Base-by-base conservation (phyloP, 2,329 filamentous ascomycete genomes). In the Botrytis porri region DNA sequence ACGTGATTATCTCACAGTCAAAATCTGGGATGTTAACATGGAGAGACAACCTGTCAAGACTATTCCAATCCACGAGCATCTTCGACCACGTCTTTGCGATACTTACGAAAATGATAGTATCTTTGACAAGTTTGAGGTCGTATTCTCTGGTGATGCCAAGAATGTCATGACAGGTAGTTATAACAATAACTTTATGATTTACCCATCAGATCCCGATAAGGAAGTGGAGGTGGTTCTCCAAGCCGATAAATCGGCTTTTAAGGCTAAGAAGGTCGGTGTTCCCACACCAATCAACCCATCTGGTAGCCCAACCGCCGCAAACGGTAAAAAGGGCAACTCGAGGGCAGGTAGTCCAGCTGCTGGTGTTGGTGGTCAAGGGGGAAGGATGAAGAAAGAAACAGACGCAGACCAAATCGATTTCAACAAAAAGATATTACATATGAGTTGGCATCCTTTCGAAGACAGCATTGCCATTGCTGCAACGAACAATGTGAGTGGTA, bases 111-210 rank as follows among this genome's bases (percentile, higher is more conserved):
- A 99, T 80, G 96, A 99, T 81, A 97, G 94, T 83, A 99, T 99
- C 81, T 99, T 99, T 81, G 96, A 99, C 88, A 99, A 99, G 83
- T 99, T 99, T 77, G 96, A 99, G 84, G 96, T 99, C 60, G 95
- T 98, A 70, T 99, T 99, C 85, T 98, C 95, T 2, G 96, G 96
- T 37, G 95, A 98, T 83, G 94, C 94, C 57, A 97, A 97, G 87
- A 98, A 99, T 79, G 96, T 98, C 77, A 99, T 99, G 96, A 99
- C 96, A 9, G 96, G 96, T 79, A 98, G 94, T 82, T 99, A 99
- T 87, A 99, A 99, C 88, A 99, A 99, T 86, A 99, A 99, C 85
- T 98, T 99, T 87, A 99, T 99, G 96, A 99, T 99, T 81, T 99
- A 98, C 83, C 96, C 96, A 7, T 96, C 95, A 39, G 95, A 98